A percentile compares a stretch with the other conserved stretches of the same genome.
Conservation (phyloP, 2,329 filamentous ascomycete species). For the Nigrospora sphaerica region DNA sequence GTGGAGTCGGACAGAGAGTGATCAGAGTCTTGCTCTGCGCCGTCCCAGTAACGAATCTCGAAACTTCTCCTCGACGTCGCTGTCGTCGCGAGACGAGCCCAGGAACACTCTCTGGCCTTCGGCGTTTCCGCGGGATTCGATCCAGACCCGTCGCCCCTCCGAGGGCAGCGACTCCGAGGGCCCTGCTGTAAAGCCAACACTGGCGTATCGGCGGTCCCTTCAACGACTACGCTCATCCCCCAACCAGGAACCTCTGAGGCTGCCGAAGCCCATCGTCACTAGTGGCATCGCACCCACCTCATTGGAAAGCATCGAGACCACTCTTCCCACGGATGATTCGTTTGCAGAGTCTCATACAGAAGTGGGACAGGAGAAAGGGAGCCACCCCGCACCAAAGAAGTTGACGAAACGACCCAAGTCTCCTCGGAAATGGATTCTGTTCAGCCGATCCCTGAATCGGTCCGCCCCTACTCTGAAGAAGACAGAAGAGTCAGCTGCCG, state of each 20-base stretch:
- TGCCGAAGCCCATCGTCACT: slow-evolving; percentile 48
- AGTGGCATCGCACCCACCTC: slow-evolving; percentile 36
- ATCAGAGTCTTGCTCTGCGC: slow-evolving; percentile 34
- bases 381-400: slow-evolving; percentile 39
- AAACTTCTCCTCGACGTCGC: slow-evolving; percentile 31
- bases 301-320: slow-evolving; percentile 50
- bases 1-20: slow-evolving; percentile 40
- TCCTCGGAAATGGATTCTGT: slow-evolving; percentile 58
- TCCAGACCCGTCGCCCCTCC: slow-evolving; percentile 36
- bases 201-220: slow-evolving; percentile 48
- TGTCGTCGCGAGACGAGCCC: slow-evolving; percentile 30
- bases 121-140: slow-evolving; percentile 33
- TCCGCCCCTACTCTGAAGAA: slow-evolving; percentile 27
- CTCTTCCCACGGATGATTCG: slow-evolving; percentile 51
- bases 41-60: slow-evolving; percentile 37
- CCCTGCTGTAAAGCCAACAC: slow-evolving; percentile 36
- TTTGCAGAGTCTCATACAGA: slow-evolving; percentile 32
- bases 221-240: slow-evolving; percentile 41
- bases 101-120: slow-evolving; percentile 48
- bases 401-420: slow-evolving; percentile 46
- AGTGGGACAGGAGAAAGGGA: slow-evolving; percentile 19
- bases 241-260: slow-evolving; percentile 32
- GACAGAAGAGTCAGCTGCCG: slow-evolving; percentile 25
- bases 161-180: slow-evolving; percentile 51
- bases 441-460: slow-evolving; percentile 46